Percentiles rank a stretch among this genome's conserved stretches.
These are phyloP conservation scores for Amylostereum areolatum DNA, from an alignment of 1,284 basidiomycete genomes.

Conservation along the genomic window DNA sequence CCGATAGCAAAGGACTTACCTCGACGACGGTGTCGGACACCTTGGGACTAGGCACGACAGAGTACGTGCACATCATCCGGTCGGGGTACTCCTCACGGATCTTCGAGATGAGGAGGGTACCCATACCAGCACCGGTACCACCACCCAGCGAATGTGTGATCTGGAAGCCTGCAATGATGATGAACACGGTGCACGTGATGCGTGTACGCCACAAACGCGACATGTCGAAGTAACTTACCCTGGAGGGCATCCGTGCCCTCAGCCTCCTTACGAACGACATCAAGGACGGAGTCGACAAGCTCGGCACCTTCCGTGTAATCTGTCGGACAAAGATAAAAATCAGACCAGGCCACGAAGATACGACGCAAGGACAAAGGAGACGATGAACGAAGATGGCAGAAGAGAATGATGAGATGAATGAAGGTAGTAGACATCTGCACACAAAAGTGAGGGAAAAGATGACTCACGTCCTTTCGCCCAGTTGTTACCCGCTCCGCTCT, in stretches of 20 bases:
- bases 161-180: slow-evolving; percentile 71
- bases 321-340: slow-evolving; percentile 22
- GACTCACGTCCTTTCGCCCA: slow-evolving; percentile 90
- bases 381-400: slow-evolving; percentile 1
- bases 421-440: slow-evolving; percentile 18
- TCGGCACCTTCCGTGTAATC: slow-evolving; percentile 96
- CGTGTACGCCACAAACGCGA: slow-evolving; percentile 13
- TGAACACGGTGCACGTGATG: slow-evolving; percentile 13
- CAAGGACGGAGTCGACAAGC: slow-evolving; percentile 90
- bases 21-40: slow-evolving; percentile 98
- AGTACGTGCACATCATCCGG: slow-evolving; percentile 97
- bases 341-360: slow-evolving; percentile 6
- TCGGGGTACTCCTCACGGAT: slow-evolving; percentile 93
- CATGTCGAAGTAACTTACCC: slow-evolving; percentile 39
- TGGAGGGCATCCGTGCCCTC: slow-evolving; percentile 93
- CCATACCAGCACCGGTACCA: slow-evolving; percentile 93
- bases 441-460: slow-evolving; percentile 4
- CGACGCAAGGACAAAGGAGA: slow-evolving; percentile 1
- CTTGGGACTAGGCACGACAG: slow-evolving; percentile 91
- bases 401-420: slow-evolving; percentile 4
- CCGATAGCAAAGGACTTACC: slow-evolving; percentile 29
- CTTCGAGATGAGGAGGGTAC: slow-evolving; percentile 86
- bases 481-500: slow-evolving; percentile 93
- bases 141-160: slow-evolving; percentile 96
- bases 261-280: slow-evolving; percentile 84